These are phyloP conservation scores for Erodium texanum DNA, from an alignment of 441 rosid species.

Conservation along the genomic window DNA sequence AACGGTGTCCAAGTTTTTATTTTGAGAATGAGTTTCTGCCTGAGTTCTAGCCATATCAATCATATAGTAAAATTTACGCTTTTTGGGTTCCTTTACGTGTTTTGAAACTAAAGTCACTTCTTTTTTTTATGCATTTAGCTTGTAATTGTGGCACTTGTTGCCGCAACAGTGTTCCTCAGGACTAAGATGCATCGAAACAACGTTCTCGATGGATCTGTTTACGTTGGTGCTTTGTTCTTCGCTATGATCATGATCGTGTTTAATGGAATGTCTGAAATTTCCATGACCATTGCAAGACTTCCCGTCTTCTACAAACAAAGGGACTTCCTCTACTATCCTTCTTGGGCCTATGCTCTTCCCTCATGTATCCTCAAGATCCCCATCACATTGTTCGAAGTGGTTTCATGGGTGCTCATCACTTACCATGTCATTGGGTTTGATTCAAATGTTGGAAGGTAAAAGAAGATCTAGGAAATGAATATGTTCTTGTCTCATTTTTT, in stretches of 20 bases:
- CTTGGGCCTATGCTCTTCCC: conserved; percentile 68
- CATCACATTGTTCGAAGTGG: conserved; percentile 44
- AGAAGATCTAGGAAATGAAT: not conserved
- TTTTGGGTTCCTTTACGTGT: not conserved
- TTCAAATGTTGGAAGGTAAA: conserved; percentile 57
- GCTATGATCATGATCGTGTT: conserved; percentile 40
- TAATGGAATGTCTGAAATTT: conserved; percentile 61
- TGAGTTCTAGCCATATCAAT: too few species aligned
- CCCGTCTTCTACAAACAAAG: conserved; percentile 87
- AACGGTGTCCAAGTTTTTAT: too few species aligned
- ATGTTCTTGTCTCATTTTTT: not conserved
- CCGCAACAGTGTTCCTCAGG: conserved; percentile 55
- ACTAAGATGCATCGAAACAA: conserved; percentile 46
- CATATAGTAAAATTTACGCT: not conserved
- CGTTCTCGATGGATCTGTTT: conserved; percentile 41
- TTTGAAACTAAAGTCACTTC: not conserved
- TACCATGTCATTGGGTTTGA: conserved; percentile 73
- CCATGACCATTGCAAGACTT: conserved; percentile 64
- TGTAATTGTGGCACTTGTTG: conserved; percentile 29
- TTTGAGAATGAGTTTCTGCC: too few species aligned
- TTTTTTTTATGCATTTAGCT: conserved; percentile 32
- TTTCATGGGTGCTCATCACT: conserved; percentile 50
- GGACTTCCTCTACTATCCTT: conserved; percentile 56
- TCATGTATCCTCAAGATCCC: conserved; percentile 72
- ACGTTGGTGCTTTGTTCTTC: conserved; percentile 56